These are phyloP conservation scores for Tanacetum coccineum DNA, from an alignment of 129 eudicot species.

Conservation along the genomic window DNA sequence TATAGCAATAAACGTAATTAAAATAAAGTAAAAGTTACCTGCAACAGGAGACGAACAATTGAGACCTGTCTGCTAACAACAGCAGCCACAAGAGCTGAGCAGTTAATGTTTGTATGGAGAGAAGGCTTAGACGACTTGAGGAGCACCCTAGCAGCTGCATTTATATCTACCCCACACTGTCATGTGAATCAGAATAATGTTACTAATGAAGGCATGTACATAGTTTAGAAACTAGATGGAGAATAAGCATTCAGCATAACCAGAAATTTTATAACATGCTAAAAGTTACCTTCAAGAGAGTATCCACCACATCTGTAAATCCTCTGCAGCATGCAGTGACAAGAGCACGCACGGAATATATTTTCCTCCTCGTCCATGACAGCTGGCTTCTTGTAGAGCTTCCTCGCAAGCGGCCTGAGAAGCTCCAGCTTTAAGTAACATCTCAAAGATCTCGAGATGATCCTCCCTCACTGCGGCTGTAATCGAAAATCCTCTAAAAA, in stretches of 20 bases:
- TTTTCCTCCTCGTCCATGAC: constrained; percentile 58
- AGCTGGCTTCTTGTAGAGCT: constrained; percentile 85
- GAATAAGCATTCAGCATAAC: not conserved
- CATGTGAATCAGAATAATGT: not conserved
- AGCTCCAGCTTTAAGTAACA: constrained; percentile 78
- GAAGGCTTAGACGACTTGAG: constrained; percentile 11
- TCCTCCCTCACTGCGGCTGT: constrained; percentile 91
- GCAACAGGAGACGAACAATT: constrained; percentile 12
- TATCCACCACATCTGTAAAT: constrained; percentile 54
- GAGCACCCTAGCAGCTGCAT: not conserved
- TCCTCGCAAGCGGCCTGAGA: constrained; percentile 91
- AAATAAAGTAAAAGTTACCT: not conserved
- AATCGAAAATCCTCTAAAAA: constrained; percentile 72
- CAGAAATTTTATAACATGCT: not conserved
- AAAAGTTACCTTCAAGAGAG: constrained; percentile 58
- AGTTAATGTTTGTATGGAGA: not conserved
- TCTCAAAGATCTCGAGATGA: constrained; percentile 68
- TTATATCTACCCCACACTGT: constrained; percentile 15
- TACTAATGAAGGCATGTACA: not conserved
- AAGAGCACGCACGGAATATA: constrained; percentile 67
- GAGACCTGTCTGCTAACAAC: constrained; percentile 16
- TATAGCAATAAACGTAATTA: too few relatives aligned
- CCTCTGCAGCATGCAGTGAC: constrained; percentile 92
- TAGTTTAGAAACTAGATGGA: not conserved
- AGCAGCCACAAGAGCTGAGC: constrained; percentile 16